These are phyloP conservation scores for Gnetum montanum DNA, from an alignment of 75 land plant species.

Conservation along the genomic window DNA sequence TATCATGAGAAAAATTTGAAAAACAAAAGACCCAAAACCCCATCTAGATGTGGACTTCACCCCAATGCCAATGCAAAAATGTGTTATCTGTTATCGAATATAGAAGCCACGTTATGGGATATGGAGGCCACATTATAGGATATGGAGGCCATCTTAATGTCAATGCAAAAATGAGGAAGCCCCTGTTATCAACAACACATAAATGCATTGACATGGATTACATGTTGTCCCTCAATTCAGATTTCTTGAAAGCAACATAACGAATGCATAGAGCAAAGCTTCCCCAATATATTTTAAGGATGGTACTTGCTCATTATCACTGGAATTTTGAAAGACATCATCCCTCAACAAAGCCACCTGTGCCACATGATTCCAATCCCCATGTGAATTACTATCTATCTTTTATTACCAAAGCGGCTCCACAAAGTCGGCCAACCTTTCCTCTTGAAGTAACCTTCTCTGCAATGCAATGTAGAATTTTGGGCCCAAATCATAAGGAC, in stretches of 20 bases:
- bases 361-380: conserved; percentile 58
- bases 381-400: conserved; percentile 20
- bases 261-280: conserved; percentile 65
- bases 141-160: too few species aligned
- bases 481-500: conserved; percentile 41
- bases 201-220: too few species aligned
- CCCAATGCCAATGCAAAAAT: too few species aligned
- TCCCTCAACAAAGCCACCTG: conserved; percentile 46
- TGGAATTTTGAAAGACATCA: conserved; percentile 16
- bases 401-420: conserved; percentile 49
- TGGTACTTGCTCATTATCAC: conserved; percentile 27
- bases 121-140: too few species aligned
- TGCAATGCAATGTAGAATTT: conserved; percentile 31
- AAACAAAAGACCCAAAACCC: too few species aligned
- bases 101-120: too few species aligned
- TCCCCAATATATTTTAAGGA: conserved; percentile 37
- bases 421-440: conserved; percentile 24
- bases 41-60: too few species aligned
- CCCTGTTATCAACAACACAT: too few species aligned
- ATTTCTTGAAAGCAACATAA: conserved; percentile 52
- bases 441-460: conserved; percentile 56
- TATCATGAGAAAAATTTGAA: too few species aligned
- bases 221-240: too few species aligned
- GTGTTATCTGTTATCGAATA: too few species aligned
- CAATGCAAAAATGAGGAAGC: too few species aligned